Base-by-base conservation (phyloP, 2,329 filamentous ascomycete species). In the Arthrobotrys sphaeroides region DNA sequence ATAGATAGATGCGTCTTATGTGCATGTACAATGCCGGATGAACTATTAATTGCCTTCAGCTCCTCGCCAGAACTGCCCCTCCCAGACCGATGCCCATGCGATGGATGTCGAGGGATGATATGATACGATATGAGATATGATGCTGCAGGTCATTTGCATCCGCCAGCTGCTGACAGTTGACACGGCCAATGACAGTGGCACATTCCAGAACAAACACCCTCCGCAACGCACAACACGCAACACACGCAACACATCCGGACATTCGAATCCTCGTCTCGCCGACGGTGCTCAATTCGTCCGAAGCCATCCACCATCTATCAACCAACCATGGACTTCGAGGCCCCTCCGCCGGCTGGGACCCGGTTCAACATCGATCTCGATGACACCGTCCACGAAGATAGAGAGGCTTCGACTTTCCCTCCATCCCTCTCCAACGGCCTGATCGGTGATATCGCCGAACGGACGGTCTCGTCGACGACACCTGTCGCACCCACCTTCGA, bases 301-400 rank as follows among this genome's bases (percentile, higher is more conserved):
- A 38, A 38, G 9, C n/a, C 18, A 31, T 26, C 18, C 53, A 59
- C 40, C 33, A 24, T 20, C 6, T 4, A 38, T 33, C 16, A 36
- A 18, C 33, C 18, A n/a, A 33, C 16, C 7, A 73, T 73, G 68
- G 49, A 62, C 40, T 53, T 64, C 38, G 53, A 62, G 7, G 42
- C 53, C 38, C 62, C 70, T 12, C 70, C 70, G 16, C 70, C 70
- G 2, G 70, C 70, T 13, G 70, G 70, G 38, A 74, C 70, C 26
- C 64, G 70, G 10, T 74, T 74, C 57, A 68, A 55, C 38, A 62
- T 74, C 31, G 55, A 74, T 22, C 45, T 74, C 6, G 61, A 74
- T 31, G 49, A 31, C 31, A 38, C 43, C 5, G 12, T 20, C 6
- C 20, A 40, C 31, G 38, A 55, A 43, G 28, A 33, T 33, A n/a